These are phyloP conservation scores for Neonectria sp. DNA, from an alignment of 2,329 filamentous ascomycete species.

Conservation along the genomic window DNA sequence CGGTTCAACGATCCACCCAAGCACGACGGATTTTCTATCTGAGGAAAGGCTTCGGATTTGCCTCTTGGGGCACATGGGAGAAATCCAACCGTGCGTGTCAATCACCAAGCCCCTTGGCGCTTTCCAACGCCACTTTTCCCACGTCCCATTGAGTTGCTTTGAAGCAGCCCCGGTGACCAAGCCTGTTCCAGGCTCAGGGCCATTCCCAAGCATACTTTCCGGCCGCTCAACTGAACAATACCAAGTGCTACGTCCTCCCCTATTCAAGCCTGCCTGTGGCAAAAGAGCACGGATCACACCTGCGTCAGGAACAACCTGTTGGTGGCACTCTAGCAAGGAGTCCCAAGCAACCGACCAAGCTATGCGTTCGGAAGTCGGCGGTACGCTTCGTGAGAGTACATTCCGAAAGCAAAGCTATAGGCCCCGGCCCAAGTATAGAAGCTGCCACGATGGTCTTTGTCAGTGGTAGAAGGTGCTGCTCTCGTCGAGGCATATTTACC, in stretches of 20 bases:
- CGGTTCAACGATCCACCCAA: conserved; percentile 78
- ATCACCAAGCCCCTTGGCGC: neutral
- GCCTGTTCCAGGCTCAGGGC: neutral
- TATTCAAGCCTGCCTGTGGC: conserved; percentile 30
- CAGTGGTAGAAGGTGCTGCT: neutral
- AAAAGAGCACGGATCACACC: conserved; percentile 36
- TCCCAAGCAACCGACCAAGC: conserved; percentile 23
- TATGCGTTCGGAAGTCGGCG: conserved; percentile 31
- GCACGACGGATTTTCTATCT: conserved; percentile 68
- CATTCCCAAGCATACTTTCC: neutral
- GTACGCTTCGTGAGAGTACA: conserved; percentile 36
- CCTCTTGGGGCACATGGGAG: neutral
- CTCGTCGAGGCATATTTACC: conserved; percentile 36
- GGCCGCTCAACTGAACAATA: conserved; percentile 33
- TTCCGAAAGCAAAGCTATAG: conserved; percentile 40
- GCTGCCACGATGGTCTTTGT: conserved; percentile 31
- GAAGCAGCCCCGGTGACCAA: conserved; percentile 7
- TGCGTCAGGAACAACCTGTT: conserved; percentile 31
- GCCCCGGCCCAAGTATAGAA: conserved; percentile 28
- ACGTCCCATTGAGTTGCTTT: conserved; percentile 7
- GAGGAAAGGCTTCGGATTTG: conserved; percentile 32
- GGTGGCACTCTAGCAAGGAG: conserved; percentile 22
- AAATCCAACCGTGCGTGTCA: conserved; percentile 8
- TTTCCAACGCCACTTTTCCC: conserved; percentile 1
- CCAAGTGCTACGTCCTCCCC: conserved; percentile 16